These are phyloP conservation scores for Cytospora piceae DNA, from an alignment of 2,329 filamentous ascomycete genomes.

Conservation along the genomic window DNA sequence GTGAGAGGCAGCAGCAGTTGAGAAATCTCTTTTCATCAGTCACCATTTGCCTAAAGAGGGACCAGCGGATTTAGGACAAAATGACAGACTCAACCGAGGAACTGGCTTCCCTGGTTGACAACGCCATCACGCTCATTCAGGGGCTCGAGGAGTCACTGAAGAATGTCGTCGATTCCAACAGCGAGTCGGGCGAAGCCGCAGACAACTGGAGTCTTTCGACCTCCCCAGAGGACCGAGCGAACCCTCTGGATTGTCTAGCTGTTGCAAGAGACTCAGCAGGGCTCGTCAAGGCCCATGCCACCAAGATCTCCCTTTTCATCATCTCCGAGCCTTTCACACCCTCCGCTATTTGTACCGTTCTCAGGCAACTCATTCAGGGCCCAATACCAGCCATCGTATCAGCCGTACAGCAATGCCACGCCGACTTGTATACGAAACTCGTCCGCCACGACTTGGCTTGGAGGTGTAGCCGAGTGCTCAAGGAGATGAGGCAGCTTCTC, in stretches of 20 bases:
- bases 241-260: slow-evolving; percentile 59
- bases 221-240: slow-evolving; percentile 27
- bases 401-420: slow-evolving; percentile 67
- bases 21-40: background rate
- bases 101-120: slow-evolving; percentile 33
- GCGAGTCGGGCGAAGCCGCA: slow-evolving; percentile 22
- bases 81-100: slow-evolving; percentile 27
- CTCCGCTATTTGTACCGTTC: slow-evolving; percentile 70
- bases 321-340: slow-evolving; percentile 87
- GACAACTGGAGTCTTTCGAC: slow-evolving; percentile 27
- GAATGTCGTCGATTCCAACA: slow-evolving; percentile 27
- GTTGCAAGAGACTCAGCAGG: slow-evolving; percentile 73
- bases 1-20: background rate
- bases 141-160: slow-evolving; percentile 29
- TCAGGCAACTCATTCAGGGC: slow-evolving; percentile 72
- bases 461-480: slow-evolving; percentile 62
- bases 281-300: slow-evolving; percentile 79
- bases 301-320: slow-evolving; percentile 83
- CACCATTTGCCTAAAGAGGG: background rate
- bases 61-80: background rate
- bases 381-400: slow-evolving; percentile 77
- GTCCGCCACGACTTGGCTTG: slow-evolving; percentile 67
- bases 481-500: slow-evolving; percentile 65
- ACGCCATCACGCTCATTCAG: slow-evolving; percentile 34
- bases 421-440: slow-evolving; percentile 63